These are phyloP conservation scores for Komagataella phaffii DNA, from an alignment of 805 yeast species.

Conservation along the genomic window DNA sequence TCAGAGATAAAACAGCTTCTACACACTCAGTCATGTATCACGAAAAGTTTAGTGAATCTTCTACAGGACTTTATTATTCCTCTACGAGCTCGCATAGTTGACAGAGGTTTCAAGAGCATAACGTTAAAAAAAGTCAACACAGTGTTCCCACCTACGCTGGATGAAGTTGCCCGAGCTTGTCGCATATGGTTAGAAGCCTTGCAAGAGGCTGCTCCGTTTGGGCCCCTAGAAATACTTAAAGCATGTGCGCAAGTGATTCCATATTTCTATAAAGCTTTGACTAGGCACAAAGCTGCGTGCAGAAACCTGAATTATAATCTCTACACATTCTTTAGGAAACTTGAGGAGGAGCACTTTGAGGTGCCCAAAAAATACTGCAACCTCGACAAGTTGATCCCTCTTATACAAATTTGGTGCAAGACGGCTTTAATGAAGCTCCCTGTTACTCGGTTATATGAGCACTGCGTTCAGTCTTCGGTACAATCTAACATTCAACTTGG, in stretches of 20 bases:
- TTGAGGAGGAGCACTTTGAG: constrained; percentile 12
- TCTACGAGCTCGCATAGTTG: constrained; percentile 53
- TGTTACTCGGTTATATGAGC: background rate
- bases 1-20: constrained; percentile 56
- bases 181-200: constrained; percentile 73
- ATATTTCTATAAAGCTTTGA: constrained; percentile 83
- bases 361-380: background rate
- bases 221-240: constrained; percentile 62
- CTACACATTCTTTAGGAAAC: constrained; percentile 19
- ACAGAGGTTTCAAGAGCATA: constrained; percentile 33
- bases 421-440: background rate
- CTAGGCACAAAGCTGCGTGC: constrained; percentile 89
- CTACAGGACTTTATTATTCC: constrained; percentile 73
- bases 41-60: constrained; percentile 59
- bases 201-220: constrained; percentile 50
- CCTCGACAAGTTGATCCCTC: background rate
- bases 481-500: background rate
- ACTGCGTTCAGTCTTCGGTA: background rate
- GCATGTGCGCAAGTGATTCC: constrained; percentile 80
- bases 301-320: constrained; percentile 41
- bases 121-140: constrained; percentile 59
- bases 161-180: constrained; percentile 83
- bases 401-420: background rate
- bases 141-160: constrained; percentile 89
- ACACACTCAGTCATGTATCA: constrained; percentile 59